Conservation (phyloP, 371 early-diverging fungal species). For the Mucor velutinosus region DNA sequence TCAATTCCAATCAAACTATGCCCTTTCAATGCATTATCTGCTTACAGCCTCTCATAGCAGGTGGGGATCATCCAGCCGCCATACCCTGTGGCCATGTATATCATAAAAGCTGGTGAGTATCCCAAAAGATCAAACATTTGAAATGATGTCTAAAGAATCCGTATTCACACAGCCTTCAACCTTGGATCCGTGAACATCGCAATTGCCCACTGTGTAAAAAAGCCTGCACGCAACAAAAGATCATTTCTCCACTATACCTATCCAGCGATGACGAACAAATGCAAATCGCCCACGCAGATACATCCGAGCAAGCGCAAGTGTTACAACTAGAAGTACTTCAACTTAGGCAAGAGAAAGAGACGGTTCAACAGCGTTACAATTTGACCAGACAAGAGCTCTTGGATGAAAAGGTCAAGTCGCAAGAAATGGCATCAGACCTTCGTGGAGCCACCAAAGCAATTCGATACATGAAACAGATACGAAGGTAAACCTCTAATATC, state of each 20-base stretch:
- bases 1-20: background rate
- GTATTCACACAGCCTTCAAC: background rate
- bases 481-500: background rate
- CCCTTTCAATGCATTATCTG: conserved; percentile 2
- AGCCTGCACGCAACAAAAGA: background rate
- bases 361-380: background rate
- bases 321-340: background rate
- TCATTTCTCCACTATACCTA: background rate
- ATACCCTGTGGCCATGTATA: conserved; percentile 9
- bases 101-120: conserved; percentile 8
- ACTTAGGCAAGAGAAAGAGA: background rate
- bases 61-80: background rate
- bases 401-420: background rate
- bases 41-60: background rate
- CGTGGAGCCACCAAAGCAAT: background rate
- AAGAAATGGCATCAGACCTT: background rate
- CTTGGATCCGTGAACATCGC: background rate
- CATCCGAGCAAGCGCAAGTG: background rate
- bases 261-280: background rate
- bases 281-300: background rate
- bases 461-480: conserved; percentile 6
- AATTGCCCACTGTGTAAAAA: conserved; percentile 11
- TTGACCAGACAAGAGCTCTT: background rate
- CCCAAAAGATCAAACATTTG: too few species aligned
- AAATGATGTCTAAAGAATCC: background rate